Conservation (phyloP, 192 early-diverging fungal species). For the Gryganskiella cystojenkinii region DNA sequence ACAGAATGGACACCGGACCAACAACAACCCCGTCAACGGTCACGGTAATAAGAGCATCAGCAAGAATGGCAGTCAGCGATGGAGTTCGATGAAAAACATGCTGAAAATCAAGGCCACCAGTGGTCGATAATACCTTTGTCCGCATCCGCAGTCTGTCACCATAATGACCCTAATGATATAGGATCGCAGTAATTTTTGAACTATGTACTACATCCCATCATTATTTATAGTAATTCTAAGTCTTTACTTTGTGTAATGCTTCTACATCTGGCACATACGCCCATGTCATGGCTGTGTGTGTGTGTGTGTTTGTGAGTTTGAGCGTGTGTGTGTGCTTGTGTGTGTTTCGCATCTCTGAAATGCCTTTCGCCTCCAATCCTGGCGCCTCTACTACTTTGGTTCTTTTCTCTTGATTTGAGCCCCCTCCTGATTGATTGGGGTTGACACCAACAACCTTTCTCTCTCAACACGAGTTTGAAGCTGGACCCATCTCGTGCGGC, state of each 20-base stretch:
- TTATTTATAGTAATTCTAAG: too few species aligned
- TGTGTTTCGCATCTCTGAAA: too few species aligned
- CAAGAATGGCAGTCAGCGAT: neutral
- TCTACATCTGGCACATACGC: too few species aligned
- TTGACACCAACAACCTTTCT: conserved; percentile 1
- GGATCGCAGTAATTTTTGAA: neutral
- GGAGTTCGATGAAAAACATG: conserved; percentile 14
- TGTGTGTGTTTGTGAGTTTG: too few species aligned
- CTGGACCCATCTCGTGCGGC: conserved; percentile 71
- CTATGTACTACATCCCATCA: neutral
- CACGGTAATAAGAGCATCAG: neutral
- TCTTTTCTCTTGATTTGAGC: neutral
- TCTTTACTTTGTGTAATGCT: too few species aligned
- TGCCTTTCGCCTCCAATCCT: too few species aligned
- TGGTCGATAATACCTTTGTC: neutral
- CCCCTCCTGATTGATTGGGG: neutral
- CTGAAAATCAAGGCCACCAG: conserved; percentile 2
- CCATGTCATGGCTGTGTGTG: too few species aligned
- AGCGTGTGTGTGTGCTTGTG: too few species aligned
- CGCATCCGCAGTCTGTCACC: neutral
- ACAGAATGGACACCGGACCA: neutral
- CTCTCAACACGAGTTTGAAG: conserved; percentile 56
- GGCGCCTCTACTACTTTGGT: too few species aligned
- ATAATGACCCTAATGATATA: neutral
- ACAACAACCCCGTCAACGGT: neutral